These are phyloP conservation scores for Aegilops longissima DNA, from an alignment of 176 grass and related monocot genomes.

Conservation along the genomic window DNA sequence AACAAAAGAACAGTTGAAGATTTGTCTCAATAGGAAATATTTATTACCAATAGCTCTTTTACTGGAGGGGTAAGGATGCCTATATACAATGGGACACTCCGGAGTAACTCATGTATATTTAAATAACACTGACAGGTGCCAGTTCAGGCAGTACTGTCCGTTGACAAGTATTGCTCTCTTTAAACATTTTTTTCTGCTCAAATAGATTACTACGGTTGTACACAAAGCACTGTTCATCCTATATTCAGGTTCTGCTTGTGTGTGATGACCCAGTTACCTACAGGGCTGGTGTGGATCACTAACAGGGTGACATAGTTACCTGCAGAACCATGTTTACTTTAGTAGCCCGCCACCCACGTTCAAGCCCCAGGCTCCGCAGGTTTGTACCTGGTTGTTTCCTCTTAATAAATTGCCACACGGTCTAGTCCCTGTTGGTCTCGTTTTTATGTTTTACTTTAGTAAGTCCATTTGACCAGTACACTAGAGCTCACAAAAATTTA, in stretches of 20 bases:
- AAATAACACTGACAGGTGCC: neutral
- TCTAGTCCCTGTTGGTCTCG: too few relatives aligned
- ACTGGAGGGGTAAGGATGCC: conserved; percentile 8
- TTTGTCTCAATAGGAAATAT: neutral
- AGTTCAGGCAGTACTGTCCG: neutral
- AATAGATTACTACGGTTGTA: conserved; percentile 7
- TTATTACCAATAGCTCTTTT: conserved; percentile 29
- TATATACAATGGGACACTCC: neutral
- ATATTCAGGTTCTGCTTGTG: conserved; percentile 20
- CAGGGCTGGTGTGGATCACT: neutral
- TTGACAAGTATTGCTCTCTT: conserved; percentile 18
- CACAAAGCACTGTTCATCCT: neutral
- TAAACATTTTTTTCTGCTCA: neutral
- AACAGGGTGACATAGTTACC: conserved; percentile 19
- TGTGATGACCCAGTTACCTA: neutral
- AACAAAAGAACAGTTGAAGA: conserved; percentile 10
- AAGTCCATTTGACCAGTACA: conserved; percentile 6
- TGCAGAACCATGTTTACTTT: conserved; percentile 25
- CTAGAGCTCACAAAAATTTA: neutral
- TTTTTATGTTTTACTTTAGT: neutral
- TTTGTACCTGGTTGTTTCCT: too few relatives aligned
- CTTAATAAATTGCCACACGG: too few relatives aligned
- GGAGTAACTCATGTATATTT: conserved; percentile 11
- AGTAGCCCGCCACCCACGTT: too few relatives aligned
- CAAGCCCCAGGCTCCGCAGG: too few relatives aligned